Base-by-base conservation (phyloP, 2,329 filamentous ascomycete genomes). In the Chrysoporthe austroafricana region DNA sequence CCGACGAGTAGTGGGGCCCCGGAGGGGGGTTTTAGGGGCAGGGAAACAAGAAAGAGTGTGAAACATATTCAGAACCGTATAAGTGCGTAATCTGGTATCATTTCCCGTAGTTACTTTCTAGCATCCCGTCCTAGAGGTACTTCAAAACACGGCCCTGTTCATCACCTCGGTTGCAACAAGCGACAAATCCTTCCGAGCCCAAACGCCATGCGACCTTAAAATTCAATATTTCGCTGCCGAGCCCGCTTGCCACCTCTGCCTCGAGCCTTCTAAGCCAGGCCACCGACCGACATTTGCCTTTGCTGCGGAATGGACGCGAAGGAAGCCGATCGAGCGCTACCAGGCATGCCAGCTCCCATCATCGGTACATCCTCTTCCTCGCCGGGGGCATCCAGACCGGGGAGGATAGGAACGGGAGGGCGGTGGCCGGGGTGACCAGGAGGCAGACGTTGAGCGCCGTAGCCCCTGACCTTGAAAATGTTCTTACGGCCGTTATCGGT, bases 401-500 rank as follows among this genome's bases (percentile, higher is more conserved):
- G 71, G 36, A 70, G 64, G 21, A 70, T 42, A 50, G 68, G 68
- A 14, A 70, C 65, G 14, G 68, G 68, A 11, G 66, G 68, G 26
- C 68, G 66, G 36, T 70, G 68, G 13, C 79, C 82, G 0, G 80
- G 80, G 71, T 87, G 84, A 4, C 80, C 81, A 0, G 85, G 82
- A 0, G 84, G 79, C 34, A 87, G 77, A 71, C 79, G 85, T 75
- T 89, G 87, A 16, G 83, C 81, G 2, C 87, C 87, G 68, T 79
- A 84, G 13, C 86, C 86, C 7, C 80, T 79, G 2, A 90, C 86
- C 70, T 83, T 86, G 76, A 90, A 90, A 34, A 90, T 90, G 70
- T 90, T 90, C 68, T 86, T 84, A 26, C 86, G 84, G 9, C 88
- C 88, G 52, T 87, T 87, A 70, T 90, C 91, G 0, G 89, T 90